A percentile compares a stretch with the other conserved stretches of the same genome.
These are phyloP conservation scores for Mortierella sp. DNA, from an alignment of 371 early-diverging fungal genomes.

Conservation along the genomic window DNA sequence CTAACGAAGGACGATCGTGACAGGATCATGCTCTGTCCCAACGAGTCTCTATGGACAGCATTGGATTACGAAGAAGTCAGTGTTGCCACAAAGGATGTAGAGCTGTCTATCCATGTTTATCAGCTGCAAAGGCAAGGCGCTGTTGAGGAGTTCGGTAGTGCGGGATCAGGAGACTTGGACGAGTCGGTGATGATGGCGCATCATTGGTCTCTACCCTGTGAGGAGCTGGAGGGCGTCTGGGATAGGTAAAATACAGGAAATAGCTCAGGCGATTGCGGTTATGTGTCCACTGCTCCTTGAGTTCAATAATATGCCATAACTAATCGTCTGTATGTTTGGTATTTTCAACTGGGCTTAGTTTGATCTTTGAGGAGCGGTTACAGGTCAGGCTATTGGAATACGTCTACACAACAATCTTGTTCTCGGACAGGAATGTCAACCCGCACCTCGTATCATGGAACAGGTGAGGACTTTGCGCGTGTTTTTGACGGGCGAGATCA, in stretches of 20 bases:
- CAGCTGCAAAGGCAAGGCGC: constrained; percentile 55
- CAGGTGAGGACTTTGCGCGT: constrained; percentile 25
- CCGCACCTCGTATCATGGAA: constrained; percentile 67
- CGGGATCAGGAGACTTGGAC: constrained; percentile 13
- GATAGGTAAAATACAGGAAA: constrained; percentile 51
- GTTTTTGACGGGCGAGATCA: constrained; percentile 51
- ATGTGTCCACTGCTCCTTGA: neutral
- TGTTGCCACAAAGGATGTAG: constrained; percentile 11
- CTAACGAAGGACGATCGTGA: neutral
- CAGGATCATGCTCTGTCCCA: too few relatives aligned
- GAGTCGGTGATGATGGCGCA: constrained; percentile 47
- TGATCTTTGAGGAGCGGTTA: constrained; percentile 68
- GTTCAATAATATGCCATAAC: neutral
- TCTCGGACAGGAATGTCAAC: constrained; percentile 67
- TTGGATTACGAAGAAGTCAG: neutral
- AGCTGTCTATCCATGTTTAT: constrained; percentile 57
- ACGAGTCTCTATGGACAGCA: too few relatives aligned
- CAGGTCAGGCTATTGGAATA: constrained; percentile 63
- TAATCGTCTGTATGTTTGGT: neutral
- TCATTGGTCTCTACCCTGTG: constrained; percentile 57
- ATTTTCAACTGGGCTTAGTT: constrained; percentile 28
- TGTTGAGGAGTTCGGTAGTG: constrained; percentile 48
- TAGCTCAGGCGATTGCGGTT: too few relatives aligned
- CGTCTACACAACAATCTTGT: constrained; percentile 67
- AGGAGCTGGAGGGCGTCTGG: constrained; percentile 67